A percentile compares a stretch with the other conserved stretches of the same genome.
Evolutionary conservation across 805 yeast species (phyloP).

Genomic region (Yarrowia sp.): DNA sequence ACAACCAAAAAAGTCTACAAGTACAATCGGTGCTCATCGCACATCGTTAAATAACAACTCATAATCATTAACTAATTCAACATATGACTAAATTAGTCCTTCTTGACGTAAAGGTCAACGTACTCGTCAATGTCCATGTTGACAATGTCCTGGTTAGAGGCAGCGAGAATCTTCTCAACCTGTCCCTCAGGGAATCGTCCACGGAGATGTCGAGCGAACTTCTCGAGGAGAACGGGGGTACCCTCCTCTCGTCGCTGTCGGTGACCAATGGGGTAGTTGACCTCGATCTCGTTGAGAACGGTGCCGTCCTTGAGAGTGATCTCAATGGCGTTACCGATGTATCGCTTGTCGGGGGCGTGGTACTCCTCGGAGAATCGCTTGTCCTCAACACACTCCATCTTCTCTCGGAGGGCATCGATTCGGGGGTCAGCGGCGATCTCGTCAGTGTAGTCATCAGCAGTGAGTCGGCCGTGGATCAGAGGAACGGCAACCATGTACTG

Average conservation of each 20-base stretch:
- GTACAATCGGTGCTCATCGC: too few species aligned
- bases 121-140: conserved; percentile 49
- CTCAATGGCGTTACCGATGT: conserved; percentile 53
- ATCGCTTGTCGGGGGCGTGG: conserved; percentile 55
- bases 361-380: conserved; percentile 49
- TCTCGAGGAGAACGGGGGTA: conserved; percentile 49
- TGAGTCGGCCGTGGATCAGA: conserved; percentile 51
- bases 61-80: conserved; percentile 6
- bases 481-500: conserved; percentile 63
- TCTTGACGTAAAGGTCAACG: conserved; percentile 43
- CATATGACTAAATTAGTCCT: conserved; percentile 21
- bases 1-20: too few species aligned
- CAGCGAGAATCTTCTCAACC: conserved; percentile 42
- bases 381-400: conserved; percentile 55
- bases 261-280: conserved; percentile 59
- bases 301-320: conserved; percentile 55
- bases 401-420: conserved; percentile 50
- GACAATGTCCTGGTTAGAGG: conserved; percentile 34
- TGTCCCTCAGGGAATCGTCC: conserved; percentile 45
- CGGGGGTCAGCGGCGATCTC: conserved; percentile 50
- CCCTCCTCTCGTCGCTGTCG: conserved; percentile 58
- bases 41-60: conserved; percentile 4
- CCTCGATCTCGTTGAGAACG: conserved; percentile 49
- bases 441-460: conserved; percentile 58
- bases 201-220: conserved; percentile 50